Conservation (phyloP, 2,329 filamentous ascomycete genomes). For the Pyrenochaeta sp. region DNA sequence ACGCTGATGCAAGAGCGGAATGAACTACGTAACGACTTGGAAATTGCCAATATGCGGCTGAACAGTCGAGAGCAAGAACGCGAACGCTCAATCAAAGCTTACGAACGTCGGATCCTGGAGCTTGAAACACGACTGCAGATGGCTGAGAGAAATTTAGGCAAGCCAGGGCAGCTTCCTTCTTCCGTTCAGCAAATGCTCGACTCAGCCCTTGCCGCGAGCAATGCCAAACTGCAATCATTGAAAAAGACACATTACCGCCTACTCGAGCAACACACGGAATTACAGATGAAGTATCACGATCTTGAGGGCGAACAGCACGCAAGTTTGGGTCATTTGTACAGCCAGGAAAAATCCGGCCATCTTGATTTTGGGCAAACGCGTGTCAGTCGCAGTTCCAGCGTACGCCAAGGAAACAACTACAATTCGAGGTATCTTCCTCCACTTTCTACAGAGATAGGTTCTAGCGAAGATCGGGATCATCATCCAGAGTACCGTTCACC, state of each 20-base stretch:
- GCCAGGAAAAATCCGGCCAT: conserved; percentile 26
- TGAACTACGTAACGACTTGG: conserved; percentile 66
- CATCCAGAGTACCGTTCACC: conserved; percentile 43
- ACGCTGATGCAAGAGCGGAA: conserved; percentile 66
- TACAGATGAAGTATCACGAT: conserved; percentile 57
- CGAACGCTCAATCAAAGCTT: conserved; percentile 56
- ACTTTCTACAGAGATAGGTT: conserved; percentile 24
- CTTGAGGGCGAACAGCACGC: conserved; percentile 47
- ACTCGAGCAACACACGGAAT: conserved; percentile 59
- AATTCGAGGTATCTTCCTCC: conserved; percentile 35
- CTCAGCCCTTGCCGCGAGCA: conserved; percentile 57
- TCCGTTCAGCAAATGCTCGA: conserved; percentile 59
- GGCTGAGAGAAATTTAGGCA: conserved; percentile 30
- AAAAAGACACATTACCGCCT: conserved; percentile 63
- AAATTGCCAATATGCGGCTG: conserved; percentile 68
- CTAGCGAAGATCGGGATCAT: conserved; percentile 38
- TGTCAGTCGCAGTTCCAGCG: conserved; percentile 38
- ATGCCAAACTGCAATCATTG: conserved; percentile 58
- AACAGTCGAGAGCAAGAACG: conserved; percentile 60
- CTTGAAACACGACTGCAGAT: conserved; percentile 50
- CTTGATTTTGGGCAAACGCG: conserved; percentile 26
- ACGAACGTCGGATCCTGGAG: conserved; percentile 59
- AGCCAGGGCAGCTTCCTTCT: conserved; percentile 46
- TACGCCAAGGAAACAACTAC: conserved; percentile 29
- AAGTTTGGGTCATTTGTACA: conserved; percentile 31